Evolutionary conservation across 345 rosid species (phyloP), one percentile per base, ranked within the genome.

Genomic region (Eucalyptus sp.): DNA sequence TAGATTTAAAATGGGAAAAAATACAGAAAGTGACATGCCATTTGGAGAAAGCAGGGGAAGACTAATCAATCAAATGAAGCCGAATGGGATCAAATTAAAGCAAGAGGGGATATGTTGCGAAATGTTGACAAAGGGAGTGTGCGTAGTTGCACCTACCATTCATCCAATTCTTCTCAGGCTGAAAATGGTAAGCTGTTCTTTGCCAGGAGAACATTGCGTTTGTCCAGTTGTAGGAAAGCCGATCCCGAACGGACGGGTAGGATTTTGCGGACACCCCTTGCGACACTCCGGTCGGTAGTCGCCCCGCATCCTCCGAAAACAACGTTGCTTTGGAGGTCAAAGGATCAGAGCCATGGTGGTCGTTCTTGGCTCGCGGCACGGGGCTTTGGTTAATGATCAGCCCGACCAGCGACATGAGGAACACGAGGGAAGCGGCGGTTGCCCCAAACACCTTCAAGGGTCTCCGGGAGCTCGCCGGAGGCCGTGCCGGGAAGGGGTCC

Each of bases 121-220:
- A 79, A 31, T 12, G 49, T 76, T 7, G 43, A 37, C 5, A 80
- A 62, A 17, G 29, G 50, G 13, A 27, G 22, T 12, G 24, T 13
- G 41, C 7, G 37, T 17, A 31, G 86, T 66, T 87, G 88, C 58
- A 87, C 94, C 91, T 94, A 98, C 99, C 99, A 90, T 98, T 98
- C 99, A 97, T 98, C 99, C 99, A 98, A 88, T 98, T 97, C 86
- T 91, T 93, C 81, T 91, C 87, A 8, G 99, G 99, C 88, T 97
- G 99, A 88, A 97, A 98, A 85, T 98, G 99, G 90, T 87, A 98
- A 87, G 97, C 93, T 46, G 98, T 95, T 90, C 98, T 91, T 89
- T 98, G 99, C 99, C 99, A 98, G 14, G 95, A 88, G 90, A 96
- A 89, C 99, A 96, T 94, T 58, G 96, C 96, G 37, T 94, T 94